These are phyloP conservation scores for Haberlea rhodopensis DNA, from an alignment of 257 asterid species.

Conservation along the genomic window DNA sequence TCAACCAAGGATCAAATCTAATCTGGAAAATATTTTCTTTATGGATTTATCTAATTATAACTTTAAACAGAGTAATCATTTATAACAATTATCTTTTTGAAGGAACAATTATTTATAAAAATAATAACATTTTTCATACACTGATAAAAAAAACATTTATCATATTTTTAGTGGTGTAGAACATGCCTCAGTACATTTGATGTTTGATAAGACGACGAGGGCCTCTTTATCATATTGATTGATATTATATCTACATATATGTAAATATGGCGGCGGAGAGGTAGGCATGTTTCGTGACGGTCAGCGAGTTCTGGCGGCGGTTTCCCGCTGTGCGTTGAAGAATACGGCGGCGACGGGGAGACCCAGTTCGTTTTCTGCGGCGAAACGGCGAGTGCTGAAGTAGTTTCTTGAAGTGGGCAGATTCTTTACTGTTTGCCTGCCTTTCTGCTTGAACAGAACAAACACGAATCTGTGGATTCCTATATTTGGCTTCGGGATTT, in stretches of 20 bases:
- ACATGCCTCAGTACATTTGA: background rate
- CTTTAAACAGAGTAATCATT: too few relatives aligned
- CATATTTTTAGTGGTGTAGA: background rate
- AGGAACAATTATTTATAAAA: too few relatives aligned
- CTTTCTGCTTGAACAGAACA: slow-evolving; percentile 61
- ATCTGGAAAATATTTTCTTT: too few relatives aligned
- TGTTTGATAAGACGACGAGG: background rate
- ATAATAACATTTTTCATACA: too few relatives aligned
- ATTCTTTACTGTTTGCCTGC: slow-evolving; percentile 49
- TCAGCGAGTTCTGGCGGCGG: slow-evolving; percentile 83
- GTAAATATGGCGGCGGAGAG: background rate
- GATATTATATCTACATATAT: too few relatives aligned
- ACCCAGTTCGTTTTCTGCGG: slow-evolving; percentile 65
- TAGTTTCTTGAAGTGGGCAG: slow-evolving; percentile 55
- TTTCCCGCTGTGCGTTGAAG: slow-evolving; percentile 90
- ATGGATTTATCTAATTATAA: too few relatives aligned
- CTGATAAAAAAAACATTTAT: background rate
- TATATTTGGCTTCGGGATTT: slow-evolving; percentile 67
- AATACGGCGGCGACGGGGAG: slow-evolving; percentile 87
- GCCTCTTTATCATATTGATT: too few relatives aligned
- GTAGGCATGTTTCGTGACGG: background rate
- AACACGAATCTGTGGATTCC: slow-evolving; percentile 88
- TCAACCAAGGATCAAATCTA: too few relatives aligned
- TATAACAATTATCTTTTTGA: too few relatives aligned
- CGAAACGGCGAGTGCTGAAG: slow-evolving; percentile 64